A percentile compares a stretch with the other conserved stretches of the same genome.
These are phyloP conservation scores for Blastomyces parvus DNA, from an alignment of 2,329 filamentous ascomycete species.

Conservation along the genomic window DNA sequence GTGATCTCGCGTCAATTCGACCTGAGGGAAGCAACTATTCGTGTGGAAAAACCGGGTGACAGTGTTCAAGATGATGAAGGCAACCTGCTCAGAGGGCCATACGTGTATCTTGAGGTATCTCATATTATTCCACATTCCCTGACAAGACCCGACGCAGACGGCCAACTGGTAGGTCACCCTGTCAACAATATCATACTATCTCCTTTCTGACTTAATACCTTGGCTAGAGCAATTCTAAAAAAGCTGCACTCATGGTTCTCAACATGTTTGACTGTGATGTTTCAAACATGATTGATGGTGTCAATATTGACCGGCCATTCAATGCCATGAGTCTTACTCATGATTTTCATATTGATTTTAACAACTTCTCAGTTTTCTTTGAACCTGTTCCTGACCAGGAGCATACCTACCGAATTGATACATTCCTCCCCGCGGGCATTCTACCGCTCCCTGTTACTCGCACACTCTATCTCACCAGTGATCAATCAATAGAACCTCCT, in stretches of 20 bases:
- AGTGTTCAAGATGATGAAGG: slow-evolving; percentile 17
- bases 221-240: slow-evolving; percentile 17
- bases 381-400: too few species aligned
- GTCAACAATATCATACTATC: not conserved
- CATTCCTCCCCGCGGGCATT: too few species aligned
- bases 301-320: too few species aligned
- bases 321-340: too few species aligned
- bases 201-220: not conserved
- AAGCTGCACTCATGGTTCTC: slow-evolving; percentile 20
- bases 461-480: too few species aligned
- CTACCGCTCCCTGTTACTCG: too few species aligned
- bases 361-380: too few species aligned
- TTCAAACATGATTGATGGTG: slow-evolving; percentile 30
- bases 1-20: slow-evolving; percentile 17
- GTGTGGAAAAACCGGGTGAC: slow-evolving; percentile 9
- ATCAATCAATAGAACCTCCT: too few species aligned
- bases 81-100: slow-evolving; percentile 7
- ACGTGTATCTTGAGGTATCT: slow-evolving; percentile 15
- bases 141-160: slow-evolving; percentile 12
- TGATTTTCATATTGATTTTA: too few species aligned
- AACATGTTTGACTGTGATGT: slow-evolving; percentile 36
- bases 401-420: too few species aligned
- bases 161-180: slow-evolving; percentile 12
- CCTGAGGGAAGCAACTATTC: slow-evolving; percentile 13
- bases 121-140: slow-evolving; percentile 19